Base-by-base conservation (phyloP, 1,284 basidiomycete species). In the Pterula multifida region DNA sequence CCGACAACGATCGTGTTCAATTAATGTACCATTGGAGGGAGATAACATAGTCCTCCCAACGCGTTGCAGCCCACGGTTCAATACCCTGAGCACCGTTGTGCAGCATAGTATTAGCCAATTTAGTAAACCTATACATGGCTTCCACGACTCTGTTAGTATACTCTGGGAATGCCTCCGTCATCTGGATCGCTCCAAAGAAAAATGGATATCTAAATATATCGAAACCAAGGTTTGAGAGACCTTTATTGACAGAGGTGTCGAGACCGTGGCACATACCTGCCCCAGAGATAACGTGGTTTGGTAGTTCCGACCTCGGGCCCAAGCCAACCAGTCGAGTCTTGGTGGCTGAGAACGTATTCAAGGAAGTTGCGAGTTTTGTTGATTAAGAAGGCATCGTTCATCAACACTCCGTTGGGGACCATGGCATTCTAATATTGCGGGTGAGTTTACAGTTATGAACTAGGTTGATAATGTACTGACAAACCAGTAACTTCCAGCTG, bases 401-500 rank as follows among this genome's bases (percentile, higher is more conserved):
- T 63, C 2, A 76, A 65, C 11, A 77, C 61, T 21, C 71, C 74
- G 50, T 71, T 70, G 0, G 75, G 71, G 0, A 78, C 71, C 67
- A 77, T 72, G 1, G 65, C 75, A 54, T 79, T 78, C 75, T 76
- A 48, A 13, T 23, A 26, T 36, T 13, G n/a, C 28, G 22, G 26
- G 15, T 21, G 17, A 22, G 35, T 50, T 48, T 21, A 45, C 12
- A 11, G 42, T 45, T 11, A 15, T 9, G 9, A 45, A 11, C 11
- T n/a, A 47, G 32, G n/a, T n/a, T n/a, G 21, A 32, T 32, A 2
- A 32, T 13, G 22, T 9, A 73, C 73, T 49, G 53, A 74, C 74
- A 73, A 77, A 78, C 76, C 75, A 78, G 55, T 78, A 79, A 56
- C 73, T 76, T 48, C 75, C 75, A 54, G 75, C 76, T 77, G 50